Base-by-base conservation (phyloP, 148 eudicot genomes). In the Simmondsia chinensis region DNA sequence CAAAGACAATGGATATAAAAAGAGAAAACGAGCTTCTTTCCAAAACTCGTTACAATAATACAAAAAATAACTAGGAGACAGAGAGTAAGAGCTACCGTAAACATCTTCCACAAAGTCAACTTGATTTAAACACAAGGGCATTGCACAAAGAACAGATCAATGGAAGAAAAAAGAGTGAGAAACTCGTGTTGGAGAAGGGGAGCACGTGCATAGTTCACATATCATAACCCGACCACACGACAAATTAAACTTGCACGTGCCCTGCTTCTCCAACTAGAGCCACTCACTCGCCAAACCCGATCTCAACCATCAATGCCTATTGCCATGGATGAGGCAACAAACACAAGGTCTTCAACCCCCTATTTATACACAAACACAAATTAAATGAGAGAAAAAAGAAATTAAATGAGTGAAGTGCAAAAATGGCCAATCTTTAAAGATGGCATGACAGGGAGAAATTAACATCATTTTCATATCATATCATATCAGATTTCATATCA, bases 221-320 rank as follows among this genome's bases (percentile, higher is more conserved):
- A 33, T 14, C n/a, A 13, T 19, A 12, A 8, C 4, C 23, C 1
- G 20, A 15, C 6, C 10, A 29, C 7, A 5, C 6, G 6, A n/a
- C 5, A 4, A 45, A 3, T 12, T 27, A 31, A 63, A 33, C 41
- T 63, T 83, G 94, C 94, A 83, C 94, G 94, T 79, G 87, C 94
- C 94, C 87, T 83, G 94, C 87, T 79, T 83, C 94, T 83, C 94
- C 94, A 83, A 31, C 94, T 49, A 31, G 79, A 57, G 70, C 54
- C 63, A 35, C 69, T 56, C 81, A 30, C 80, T 63, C 80, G 25
- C n/a, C 7, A n/a, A n/a, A n/a, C n/a, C n/a, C n/a, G n/a, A n/a
- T n/a, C n/a, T n/a, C n/a, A n/a, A n/a, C n/a, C n/a, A n/a, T n/a
- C n/a, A n/a, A n/a, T n/a, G n/a, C n/a, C n/a, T n/a, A n/a, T n/a